These are phyloP conservation scores for Amyloporia xantha DNA, from an alignment of 768 basidiomycete genomes.

Conservation along the genomic window DNA sequence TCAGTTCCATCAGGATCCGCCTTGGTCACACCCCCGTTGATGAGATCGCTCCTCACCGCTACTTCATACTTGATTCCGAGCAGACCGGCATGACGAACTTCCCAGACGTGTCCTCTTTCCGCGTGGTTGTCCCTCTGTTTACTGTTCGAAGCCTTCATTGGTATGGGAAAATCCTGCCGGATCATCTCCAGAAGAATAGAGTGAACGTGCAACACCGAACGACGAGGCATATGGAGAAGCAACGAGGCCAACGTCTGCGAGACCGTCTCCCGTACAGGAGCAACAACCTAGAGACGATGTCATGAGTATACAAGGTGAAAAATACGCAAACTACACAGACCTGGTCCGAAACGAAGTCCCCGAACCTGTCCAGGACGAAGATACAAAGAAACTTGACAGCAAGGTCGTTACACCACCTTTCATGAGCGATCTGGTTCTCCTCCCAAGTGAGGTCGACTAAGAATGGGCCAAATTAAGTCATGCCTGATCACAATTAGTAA, in stretches of 20 bases:
- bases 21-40: slow-evolving; percentile 36
- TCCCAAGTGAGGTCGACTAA: slow-evolving; percentile 43
- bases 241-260: slow-evolving; percentile 91
- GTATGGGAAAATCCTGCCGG: slow-evolving; percentile 67
- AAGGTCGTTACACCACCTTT: slow-evolving; percentile 86
- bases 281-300: slow-evolving; percentile 56
- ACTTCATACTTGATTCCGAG: slow-evolving; percentile 98
- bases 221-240: slow-evolving; percentile 80
- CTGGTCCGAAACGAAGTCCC: slow-evolving; percentile 95
- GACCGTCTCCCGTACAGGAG: slow-evolving; percentile 94
- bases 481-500: not conserved
- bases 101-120: slow-evolving; percentile 73
- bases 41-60: slow-evolving; percentile 83
- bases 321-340: slow-evolving; percentile 22
- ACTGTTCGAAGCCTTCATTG: slow-evolving; percentile 27
- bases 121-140: slow-evolving; percentile 18
- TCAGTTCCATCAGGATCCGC: slow-evolving; percentile 9
- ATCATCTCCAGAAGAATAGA: slow-evolving; percentile 88
- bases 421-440: slow-evolving; percentile 65
- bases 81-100: slow-evolving; percentile 95
- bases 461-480: not conserved
- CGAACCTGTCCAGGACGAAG: slow-evolving; percentile 94
- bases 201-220: slow-evolving; percentile 75
- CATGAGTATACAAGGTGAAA: too few species aligned
- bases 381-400: slow-evolving; percentile 82